Conservation (phyloP, 768 basidiomycete genomes). For the Kwoniella pini region DNA sequence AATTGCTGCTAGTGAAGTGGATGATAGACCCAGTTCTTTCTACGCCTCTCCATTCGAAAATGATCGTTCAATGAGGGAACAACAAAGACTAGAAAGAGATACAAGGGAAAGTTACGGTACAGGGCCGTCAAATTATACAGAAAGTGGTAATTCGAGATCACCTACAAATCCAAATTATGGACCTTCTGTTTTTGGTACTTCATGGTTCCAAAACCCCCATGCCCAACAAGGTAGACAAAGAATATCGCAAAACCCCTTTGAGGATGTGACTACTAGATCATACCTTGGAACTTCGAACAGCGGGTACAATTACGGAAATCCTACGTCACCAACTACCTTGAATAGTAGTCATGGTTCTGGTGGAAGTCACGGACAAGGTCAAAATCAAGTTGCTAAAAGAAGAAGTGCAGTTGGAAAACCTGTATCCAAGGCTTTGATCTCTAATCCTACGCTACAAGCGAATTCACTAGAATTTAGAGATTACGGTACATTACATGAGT, state of each 20-base stretch:
- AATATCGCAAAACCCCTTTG: constrained; percentile 50
- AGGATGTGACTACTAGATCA: constrained; percentile 47
- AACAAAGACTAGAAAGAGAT: constrained; percentile 16
- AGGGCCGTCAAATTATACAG: constrained; percentile 14
- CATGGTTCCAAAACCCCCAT: constrained; percentile 40
- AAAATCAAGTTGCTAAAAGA: constrained; percentile 17
- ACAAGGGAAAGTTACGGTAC: constrained; percentile 20
- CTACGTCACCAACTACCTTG: constrained; percentile 9
- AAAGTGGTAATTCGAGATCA: constrained; percentile 25
- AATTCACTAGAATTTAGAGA: constrained; percentile 53
- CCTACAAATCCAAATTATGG: constrained; percentile 19
- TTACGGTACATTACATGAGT: constrained; percentile 23
- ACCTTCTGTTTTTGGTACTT: constrained; percentile 37
- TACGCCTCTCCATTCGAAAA: constrained; percentile 53
- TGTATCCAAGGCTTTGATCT: constrained; percentile 52
- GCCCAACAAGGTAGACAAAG: constrained; percentile 19
- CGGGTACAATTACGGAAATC: constrained; percentile 4
- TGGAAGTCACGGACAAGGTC: background rate
- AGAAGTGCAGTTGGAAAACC: constrained; percentile 29
- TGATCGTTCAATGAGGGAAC: constrained; percentile 34
- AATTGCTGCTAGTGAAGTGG: constrained; percentile 51
- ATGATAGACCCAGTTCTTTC: constrained; percentile 52
- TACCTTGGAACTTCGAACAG: constrained; percentile 35
- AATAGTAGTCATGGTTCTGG: background rate
- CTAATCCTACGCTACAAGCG: constrained; percentile 47